Conservation (phyloP, 2,329 filamentous ascomycete species). For the Fusarium transvaalense region DNA sequence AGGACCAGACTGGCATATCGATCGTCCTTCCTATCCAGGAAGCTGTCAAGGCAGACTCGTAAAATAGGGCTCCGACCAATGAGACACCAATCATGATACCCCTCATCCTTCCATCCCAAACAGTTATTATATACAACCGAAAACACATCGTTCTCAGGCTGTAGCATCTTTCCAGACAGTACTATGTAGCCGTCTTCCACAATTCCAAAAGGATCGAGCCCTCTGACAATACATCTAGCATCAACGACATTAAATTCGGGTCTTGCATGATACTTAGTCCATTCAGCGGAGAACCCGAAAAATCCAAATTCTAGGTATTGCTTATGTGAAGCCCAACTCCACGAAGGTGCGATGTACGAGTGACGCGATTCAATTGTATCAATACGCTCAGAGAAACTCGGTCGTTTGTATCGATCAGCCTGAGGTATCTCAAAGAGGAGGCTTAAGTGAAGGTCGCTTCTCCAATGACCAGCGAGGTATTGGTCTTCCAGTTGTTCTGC, state of each 20-base stretch:
- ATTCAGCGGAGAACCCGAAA: accelerated
- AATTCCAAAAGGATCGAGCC: not conserved
- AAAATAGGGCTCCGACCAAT: too few species aligned
- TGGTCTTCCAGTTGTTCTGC: not conserved
- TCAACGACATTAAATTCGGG: accelerated
- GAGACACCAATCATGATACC: too few species aligned
- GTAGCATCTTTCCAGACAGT: too few species aligned
- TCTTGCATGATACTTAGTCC: not conserved
- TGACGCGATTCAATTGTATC: not conserved
- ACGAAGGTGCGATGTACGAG: not conserved
- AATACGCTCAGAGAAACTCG: too few species aligned
- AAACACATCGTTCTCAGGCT: too few species aligned
- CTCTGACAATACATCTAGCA: not conserved
- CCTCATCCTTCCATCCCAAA: too few species aligned
- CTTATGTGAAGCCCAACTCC: not conserved
- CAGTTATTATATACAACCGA: too few species aligned
- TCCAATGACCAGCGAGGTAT: not conserved
- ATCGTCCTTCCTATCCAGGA: too few species aligned
- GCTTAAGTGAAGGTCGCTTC: accelerated
- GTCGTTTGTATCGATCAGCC: too few species aligned
- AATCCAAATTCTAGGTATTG: accelerated
- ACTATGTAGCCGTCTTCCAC: too few species aligned
- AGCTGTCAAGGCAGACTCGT: too few species aligned
- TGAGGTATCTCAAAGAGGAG: not conserved
- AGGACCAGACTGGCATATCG: too few species aligned